A percentile compares a stretch with the other conserved stretches of the same genome.
Evolutionary conservation across 805 yeast genomes (phyloP).

Genomic region (Phaffomyces opuntiae): DNA sequence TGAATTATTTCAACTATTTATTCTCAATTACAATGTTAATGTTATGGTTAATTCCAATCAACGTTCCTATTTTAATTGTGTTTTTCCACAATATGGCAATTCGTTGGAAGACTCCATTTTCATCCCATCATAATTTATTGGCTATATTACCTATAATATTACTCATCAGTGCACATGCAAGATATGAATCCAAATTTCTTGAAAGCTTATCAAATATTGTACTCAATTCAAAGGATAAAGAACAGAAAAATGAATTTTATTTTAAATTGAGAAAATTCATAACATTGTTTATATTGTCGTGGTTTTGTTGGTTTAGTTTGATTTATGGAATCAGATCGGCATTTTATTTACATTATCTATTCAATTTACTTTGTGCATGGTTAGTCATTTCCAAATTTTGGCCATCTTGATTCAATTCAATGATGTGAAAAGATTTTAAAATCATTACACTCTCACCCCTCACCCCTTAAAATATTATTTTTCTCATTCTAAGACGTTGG

Average conservation of each 20-base stretch:
- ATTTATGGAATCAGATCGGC: constrained; percentile 75
- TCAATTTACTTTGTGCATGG: constrained; percentile 59
- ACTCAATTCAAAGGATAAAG: background rate
- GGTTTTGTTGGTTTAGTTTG: constrained; percentile 53
- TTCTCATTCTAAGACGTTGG: too few species aligned
- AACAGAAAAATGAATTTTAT: constrained; percentile 5
- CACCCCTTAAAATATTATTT: too few species aligned
- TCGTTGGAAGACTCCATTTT: constrained; percentile 77
- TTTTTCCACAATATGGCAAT: constrained; percentile 74
- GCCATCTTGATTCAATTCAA: constrained; percentile 1
- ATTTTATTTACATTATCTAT: constrained; percentile 77
- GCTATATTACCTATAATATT: constrained; percentile 70
- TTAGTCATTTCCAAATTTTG: constrained; percentile 26
- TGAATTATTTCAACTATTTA: constrained; percentile 48
- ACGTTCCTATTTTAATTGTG: constrained; percentile 70
- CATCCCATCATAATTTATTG: constrained; percentile 77
- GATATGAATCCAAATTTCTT: constrained; percentile 5
- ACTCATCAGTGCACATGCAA: constrained; percentile 21
- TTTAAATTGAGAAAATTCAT: background rate
- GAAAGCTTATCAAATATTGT: constrained; percentile 22
- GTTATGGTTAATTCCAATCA: constrained; percentile 75
- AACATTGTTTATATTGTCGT: constrained; percentile 35
- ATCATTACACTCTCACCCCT: too few species aligned
- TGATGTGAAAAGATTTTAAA: too few species aligned
- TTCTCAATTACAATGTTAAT: constrained; percentile 57